Base-by-base conservation (phyloP, 257 asterid species). In the Lycium ferocissimum region DNA sequence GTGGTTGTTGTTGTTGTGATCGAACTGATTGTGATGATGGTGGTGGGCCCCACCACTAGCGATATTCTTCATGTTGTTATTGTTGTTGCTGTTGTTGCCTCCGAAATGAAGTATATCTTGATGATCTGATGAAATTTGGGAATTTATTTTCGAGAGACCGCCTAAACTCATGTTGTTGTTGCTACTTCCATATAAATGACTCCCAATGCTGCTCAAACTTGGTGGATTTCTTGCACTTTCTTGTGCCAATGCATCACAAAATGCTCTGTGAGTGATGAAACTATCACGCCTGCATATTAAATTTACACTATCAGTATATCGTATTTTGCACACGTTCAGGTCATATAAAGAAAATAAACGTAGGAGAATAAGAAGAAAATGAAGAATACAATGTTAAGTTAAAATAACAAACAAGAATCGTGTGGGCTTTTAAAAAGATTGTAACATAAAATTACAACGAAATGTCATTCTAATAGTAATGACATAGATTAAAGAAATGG, bases 171-270 rank as follows among this genome's bases (percentile, higher is more conserved):
- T 83, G 49, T 58, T 84, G 38, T 38, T 82, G 57, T 26, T 70
- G 54, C 6, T 75, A 22, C 71, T 72, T 5, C 89, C 86, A 71
- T 83, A 84, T 9, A 93, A 85, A 84, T 91, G 94, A 83, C 89
- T 87, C n/a, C 95, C 94, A n/a, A 93, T 91, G 89, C 89, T 86
- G 88, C 84, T 86, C 79, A 93, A 69, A 1, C 94, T 65, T 5
- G 95, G 86, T 47, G 97, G 91, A 73, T 90, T 92, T 11, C 95
- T 88, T 1, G 95, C 98, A 81, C 92, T 92, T 84, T 95, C 98
- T 53, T 95, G 97, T 8, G 98, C 98, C 2, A 95, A 89, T n/a
- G 98, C 98, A 82, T 95, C 98, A 79, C 98, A 95, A 83, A 95
- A 95, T 0, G 98, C 98, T 40, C 79, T 38, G 4, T 70, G 79